Evolutionary conservation across 2,329 filamentous ascomycete genomes (phyloP), one percentile per base, ranked within the genome.

Genomic region (Colletotrichum musicola): DNA sequence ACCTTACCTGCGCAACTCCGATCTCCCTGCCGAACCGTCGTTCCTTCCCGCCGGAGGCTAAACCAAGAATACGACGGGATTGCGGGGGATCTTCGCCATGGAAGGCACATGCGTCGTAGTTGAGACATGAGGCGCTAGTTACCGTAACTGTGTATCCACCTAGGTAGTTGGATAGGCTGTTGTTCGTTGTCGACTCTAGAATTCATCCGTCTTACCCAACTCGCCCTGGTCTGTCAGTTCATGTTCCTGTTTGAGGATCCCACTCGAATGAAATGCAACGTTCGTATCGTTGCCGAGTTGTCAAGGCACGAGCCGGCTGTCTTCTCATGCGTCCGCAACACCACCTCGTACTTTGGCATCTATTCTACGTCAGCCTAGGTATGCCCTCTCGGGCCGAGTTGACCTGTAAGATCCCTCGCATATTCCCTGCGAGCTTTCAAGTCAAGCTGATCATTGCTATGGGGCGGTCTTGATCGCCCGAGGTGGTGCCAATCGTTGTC

Each of bases 41-140:
- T 10, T 35, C n/a, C 16, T 62, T 54, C 49, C 58, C 58, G 22
- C 47, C 20, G 27, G 35, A 16, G 49, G 25, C 42, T 54, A 46
- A 35, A 40, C 47, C 58, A 20, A 42, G 44, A 42, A 27, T 14
- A 25, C 49, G 14, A 22, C 54, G 35, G 38, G 38, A 54, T 54
- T 44, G 38, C 49, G 22, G 59, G 59, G 16, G 49, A 62, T 54
- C 38, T 22, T 46, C 59, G 44, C 20, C 49, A 46, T 35, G 35
- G 16, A 18, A 54, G 47, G 59, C 49, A n/a, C 50, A 35, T 54
- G 22, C 16, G 20, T 61, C 30, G 12, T 53, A 54, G 18, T 13
- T 51, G 10, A 62, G 59, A 62, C 59, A 35, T 35, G 38, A 25
- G 49, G 38, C 49, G 59, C 35, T 18, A 4, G 38, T 12, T 18